phyloP scores from a whole-genome alignment of 768 basidiomycete genomes.

The Boletus pseudopeckii region DNA sequence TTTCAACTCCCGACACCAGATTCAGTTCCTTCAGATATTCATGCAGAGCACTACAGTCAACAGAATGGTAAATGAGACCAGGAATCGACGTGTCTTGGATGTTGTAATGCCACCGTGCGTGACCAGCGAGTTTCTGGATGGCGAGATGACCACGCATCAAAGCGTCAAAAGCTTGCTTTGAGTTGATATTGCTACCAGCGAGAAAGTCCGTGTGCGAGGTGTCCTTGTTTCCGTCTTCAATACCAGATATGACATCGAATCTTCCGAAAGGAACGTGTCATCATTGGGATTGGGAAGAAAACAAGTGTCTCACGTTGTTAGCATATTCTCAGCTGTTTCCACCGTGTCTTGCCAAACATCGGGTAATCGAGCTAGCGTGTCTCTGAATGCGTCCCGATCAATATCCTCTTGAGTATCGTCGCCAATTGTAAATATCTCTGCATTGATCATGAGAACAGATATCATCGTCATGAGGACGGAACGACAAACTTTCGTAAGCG shows the following conservation, averaged over 20 bases:
- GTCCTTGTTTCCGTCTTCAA: conserved; percentile 45
- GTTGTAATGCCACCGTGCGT: conserved; percentile 53
- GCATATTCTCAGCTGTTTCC: conserved; percentile 45
- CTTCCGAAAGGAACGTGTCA: conserved; percentile 33
- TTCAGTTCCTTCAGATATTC: conserved; percentile 45
- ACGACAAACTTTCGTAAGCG: conserved; percentile 53
- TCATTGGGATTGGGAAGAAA: not conserved
- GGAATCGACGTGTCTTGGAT: conserved; percentile 44
- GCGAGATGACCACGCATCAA: conserved; percentile 48
- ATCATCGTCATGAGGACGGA: not conserved
- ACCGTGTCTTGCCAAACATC: conserved; percentile 55
- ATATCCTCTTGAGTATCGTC: conserved; percentile 29
- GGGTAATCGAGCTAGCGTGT: conserved; percentile 52
- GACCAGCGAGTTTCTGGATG: conserved; percentile 33
- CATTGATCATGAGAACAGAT: conserved; percentile 12
- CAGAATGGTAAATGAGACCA: conserved; percentile 38
- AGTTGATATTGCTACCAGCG: conserved; percentile 49
- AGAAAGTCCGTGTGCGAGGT: conserved; percentile 56
- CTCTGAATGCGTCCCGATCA: conserved; percentile 40
- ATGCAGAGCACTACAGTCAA: conserved; percentile 33
- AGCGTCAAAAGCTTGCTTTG: conserved; percentile 50
- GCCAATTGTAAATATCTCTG: conserved; percentile 41
- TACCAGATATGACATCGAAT: conserved; percentile 58
- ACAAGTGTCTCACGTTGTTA: conserved; percentile 52
- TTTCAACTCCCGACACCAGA: conserved; percentile 36